These are phyloP conservation scores for Coemansia sp. DNA, from an alignment of 192 early-diverging fungal genomes.

Conservation along the genomic window DNA sequence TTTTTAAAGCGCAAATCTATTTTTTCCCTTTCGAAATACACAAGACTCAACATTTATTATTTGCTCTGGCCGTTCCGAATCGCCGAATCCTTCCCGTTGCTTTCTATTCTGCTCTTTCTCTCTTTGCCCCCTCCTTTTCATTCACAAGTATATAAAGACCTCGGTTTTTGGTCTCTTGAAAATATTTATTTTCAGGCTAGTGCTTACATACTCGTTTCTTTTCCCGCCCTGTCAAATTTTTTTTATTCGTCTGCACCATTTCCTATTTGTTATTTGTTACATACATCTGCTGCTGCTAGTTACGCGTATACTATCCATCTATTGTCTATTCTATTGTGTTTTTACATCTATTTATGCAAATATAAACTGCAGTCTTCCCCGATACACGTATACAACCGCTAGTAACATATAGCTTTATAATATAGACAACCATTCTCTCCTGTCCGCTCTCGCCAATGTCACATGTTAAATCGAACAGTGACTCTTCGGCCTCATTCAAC, in stretches of 20 bases:
- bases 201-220: too few species aligned
- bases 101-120: background rate
- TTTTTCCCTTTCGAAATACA: background rate
- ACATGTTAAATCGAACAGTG: background rate
- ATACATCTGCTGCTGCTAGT: too few species aligned
- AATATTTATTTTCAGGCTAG: too few species aligned
- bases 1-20: background rate
- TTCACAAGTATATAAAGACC: background rate
- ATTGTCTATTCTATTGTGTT: background rate
- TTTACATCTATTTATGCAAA: background rate
- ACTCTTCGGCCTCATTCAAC: conserved; percentile 5
- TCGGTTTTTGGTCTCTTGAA: too few species aligned
- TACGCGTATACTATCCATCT: too few species aligned
- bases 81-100: background rate
- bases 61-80: background rate
- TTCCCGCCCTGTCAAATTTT: too few species aligned
- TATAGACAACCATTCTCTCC: background rate
- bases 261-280: too few species aligned
- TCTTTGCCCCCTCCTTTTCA: too few species aligned
- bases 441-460: background rate
- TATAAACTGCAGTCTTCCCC: background rate
- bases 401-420: background rate
- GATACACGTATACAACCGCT: background rate
- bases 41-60: background rate
- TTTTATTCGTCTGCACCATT: too few species aligned